Evolutionary conservation across 2,329 filamentous ascomycete genomes (phyloP).

Genomic region (Xylariaceae sp.): DNA sequence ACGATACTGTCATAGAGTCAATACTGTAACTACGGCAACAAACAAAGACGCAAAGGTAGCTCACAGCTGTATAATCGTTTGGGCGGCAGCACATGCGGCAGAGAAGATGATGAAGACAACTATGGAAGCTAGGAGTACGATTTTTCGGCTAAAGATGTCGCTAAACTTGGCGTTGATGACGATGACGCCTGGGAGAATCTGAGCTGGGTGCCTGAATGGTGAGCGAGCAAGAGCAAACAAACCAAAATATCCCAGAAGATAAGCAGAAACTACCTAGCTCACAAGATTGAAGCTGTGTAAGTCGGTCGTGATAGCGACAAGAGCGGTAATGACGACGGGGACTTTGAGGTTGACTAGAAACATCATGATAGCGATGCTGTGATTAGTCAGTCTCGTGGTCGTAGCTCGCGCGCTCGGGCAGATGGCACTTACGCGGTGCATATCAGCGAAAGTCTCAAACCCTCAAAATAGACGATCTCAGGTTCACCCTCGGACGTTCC

Average conservation of each 20-base stretch:
- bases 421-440: constrained; percentile 6
- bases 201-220: neutral
- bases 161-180: constrained; percentile 63
- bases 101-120: constrained; percentile 63
- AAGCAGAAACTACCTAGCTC: constrained; percentile 19
- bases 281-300: constrained; percentile 11
- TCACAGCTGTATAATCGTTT: constrained; percentile 62
- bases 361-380: constrained; percentile 18
- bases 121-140: constrained; percentile 48
- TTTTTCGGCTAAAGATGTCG: constrained; percentile 67
- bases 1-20: constrained; percentile 8
- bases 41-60: neutral
- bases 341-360: constrained; percentile 20
- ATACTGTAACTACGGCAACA: neutral
- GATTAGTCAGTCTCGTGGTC: neutral
- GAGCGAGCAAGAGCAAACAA: neutral
- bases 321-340: constrained; percentile 16
- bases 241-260: constrained; percentile 21
- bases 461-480: constrained; percentile 13
- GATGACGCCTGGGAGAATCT: constrained; percentile 12
- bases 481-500: too few relatives aligned
- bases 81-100: constrained; percentile 62
- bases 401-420: too few relatives aligned
- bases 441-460: constrained; percentile 12
- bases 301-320: constrained; percentile 19